Evolutionary conservation across 208 protist species (phyloP).

Genomic region (Plasmodiophora brassicae): DNA sequence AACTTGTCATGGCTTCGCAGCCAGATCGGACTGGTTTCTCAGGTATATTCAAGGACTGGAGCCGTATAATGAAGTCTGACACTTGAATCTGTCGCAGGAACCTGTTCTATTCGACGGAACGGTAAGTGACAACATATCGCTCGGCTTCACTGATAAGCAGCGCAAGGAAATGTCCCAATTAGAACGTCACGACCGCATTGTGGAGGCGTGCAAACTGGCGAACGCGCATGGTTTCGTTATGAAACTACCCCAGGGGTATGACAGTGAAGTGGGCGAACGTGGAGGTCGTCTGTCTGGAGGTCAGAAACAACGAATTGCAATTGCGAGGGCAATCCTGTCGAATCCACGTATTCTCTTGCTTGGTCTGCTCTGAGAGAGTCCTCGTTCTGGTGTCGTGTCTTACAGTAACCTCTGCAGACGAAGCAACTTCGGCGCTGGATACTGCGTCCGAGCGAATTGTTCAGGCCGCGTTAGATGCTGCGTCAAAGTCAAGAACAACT

Average conservation of each 20-base stretch:
- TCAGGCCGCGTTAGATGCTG: constrained; percentile 60
- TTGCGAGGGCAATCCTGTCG: constrained; percentile 51
- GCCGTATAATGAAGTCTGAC: no score
- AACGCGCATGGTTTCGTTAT: constrained; percentile 79
- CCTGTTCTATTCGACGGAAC: constrained; percentile 88
- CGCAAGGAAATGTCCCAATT: not conserved
- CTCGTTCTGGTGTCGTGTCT: no score
- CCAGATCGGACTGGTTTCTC: constrained; percentile 82
- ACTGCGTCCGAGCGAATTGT: constrained; percentile 74
- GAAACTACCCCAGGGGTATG: constrained; percentile 71
- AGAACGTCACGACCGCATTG: constrained; percentile 75
- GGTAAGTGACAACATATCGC: constrained; percentile 86
- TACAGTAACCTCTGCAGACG: no score
- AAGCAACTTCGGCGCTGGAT: constrained; percentile 75
- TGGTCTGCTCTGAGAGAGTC: no score
- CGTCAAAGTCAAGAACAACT: constrained; percentile 65
- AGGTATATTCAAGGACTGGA: no score
- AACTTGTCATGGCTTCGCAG: constrained; percentile 72
- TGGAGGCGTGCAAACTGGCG: constrained; percentile 70
- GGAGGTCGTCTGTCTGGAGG: constrained; percentile 47
- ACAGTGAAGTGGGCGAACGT: constrained; percentile 55
- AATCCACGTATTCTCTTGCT: constrained; percentile 59
- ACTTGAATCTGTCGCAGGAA: no score
- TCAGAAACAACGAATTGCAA: constrained; percentile 54
- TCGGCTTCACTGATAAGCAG: constrained; percentile 61